A percentile compares a stretch with the other conserved stretches of the same genome.
phyloP scores from a whole-genome alignment of 768 basidiomycete species.

The Mycena rebaudengoi region DNA sequence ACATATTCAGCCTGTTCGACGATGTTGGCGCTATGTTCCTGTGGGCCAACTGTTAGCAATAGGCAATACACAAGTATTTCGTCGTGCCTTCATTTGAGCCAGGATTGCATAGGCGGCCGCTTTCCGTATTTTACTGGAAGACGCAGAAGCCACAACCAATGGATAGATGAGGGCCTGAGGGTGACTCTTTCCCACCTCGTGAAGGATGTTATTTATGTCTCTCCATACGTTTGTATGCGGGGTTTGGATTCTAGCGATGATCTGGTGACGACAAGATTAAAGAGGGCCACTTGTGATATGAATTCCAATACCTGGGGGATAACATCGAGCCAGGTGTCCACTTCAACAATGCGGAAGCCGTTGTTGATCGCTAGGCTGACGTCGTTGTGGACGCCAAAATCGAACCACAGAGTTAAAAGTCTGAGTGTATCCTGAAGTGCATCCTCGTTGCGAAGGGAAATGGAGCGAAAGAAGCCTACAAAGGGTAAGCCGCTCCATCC shows the following conservation, averaged over 20 bases:
- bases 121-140: constrained; percentile 83
- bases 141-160: constrained; percentile 95
- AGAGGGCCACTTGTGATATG: neutral
- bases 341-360: constrained; percentile 89
- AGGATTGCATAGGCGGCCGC: constrained; percentile 88
- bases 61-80: too few species aligned
- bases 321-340: constrained; percentile 99
- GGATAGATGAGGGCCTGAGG: constrained; percentile 97
- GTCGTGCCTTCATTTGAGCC: constrained; percentile 92
- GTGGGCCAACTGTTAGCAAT: too few species aligned
- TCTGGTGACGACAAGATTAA: constrained; percentile 61
- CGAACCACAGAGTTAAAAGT: constrained; percentile 96
- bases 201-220: constrained; percentile 88
- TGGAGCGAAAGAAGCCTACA: constrained; percentile 93
- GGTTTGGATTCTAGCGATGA: constrained; percentile 98
- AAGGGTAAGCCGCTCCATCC: neutral
- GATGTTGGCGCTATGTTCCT: constrained; percentile 86
- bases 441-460: constrained; percentile 87
- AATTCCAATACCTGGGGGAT: constrained; percentile 83
- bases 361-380: constrained; percentile 89
- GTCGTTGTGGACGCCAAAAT: constrained; percentile 89
- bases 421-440: constrained; percentile 95
- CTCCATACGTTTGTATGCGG: constrained; percentile 86
- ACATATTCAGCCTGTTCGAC: constrained; percentile 93
- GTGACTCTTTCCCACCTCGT: constrained; percentile 94